Evolutionary conservation across 352 stramenopile genomes (phyloP), one percentile per base, ranked within the genome.

Genomic region (Phytophthora pistaciae): DNA sequence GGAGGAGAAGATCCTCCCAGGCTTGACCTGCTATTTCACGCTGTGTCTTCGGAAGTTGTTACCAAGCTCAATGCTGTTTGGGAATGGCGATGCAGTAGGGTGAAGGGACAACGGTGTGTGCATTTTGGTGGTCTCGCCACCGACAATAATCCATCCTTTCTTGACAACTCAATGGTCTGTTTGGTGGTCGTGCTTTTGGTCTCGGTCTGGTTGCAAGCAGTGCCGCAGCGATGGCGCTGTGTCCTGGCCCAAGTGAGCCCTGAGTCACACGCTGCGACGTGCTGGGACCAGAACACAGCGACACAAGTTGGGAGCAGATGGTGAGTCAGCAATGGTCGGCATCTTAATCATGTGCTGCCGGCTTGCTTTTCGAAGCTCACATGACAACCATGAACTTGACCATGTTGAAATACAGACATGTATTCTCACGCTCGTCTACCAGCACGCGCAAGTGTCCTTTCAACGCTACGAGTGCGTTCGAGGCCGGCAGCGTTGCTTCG

Each of bases 101-200:
- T 31, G 42, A 58, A 31, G 23, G n/a, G 21, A 42, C 8, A 25
- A 53, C 20, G 33, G 10, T 36, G 49, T 57, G 42, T 73, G 60
- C 66, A 73, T 73, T 60, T 63, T 31, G 60, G 60, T 56, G 59
- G 52, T 59, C 55, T 44, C n/a, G 29, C 54, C 40, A 54, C 25
- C 54, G 16, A 57, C 60, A 64, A 52, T 40, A 69, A 73, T 73
- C 18, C 52, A 73, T 63, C 52, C 60, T 68, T 72, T 62, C 53
- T 59, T 72, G 48, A 29, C 48, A 60, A 49, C 36, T 40, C 7
- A 42, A 38, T 66, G 13, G 18, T 46, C 50, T 62, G 3, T 50
- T 36, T 21, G 8, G 44, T 25, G 5, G 8, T 23, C 29, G 1
- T 68, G 23, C 4, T 48, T 23, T 9, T 52, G 20, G 20, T 23